phyloP scores from a whole-genome alignment of 2,329 filamentous ascomycete genomes.

The Fusarium avenaceum region DNA sequence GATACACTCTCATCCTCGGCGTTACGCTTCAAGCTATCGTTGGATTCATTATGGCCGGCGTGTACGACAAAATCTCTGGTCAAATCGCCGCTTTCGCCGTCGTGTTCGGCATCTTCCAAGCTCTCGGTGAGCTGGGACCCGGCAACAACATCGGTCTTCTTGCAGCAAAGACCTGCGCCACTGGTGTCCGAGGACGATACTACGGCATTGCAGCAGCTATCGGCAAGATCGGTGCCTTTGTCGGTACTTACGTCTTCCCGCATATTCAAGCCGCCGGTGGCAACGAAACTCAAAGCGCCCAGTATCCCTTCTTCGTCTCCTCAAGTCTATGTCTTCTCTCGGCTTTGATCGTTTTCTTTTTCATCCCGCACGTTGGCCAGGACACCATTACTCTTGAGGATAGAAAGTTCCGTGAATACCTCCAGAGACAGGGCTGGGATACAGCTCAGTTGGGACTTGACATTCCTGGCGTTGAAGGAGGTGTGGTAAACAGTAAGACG shows the following conservation, averaged over 20 bases:
- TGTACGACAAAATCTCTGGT: slow-evolving; percentile 77
- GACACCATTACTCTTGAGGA: slow-evolving; percentile 89
- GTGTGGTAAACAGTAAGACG: slow-evolving; percentile 16
- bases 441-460: slow-evolving; percentile 66
- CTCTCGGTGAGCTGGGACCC: slow-evolving; percentile 73
- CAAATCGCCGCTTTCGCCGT: slow-evolving; percentile 56
- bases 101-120: slow-evolving; percentile 56
- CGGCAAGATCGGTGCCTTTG: slow-evolving; percentile 85
- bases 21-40: slow-evolving; percentile 80
- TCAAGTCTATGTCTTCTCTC: slow-evolving; percentile 82
- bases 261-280: slow-evolving; percentile 75
- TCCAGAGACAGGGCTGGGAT: slow-evolving; percentile 83
- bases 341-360: slow-evolving; percentile 70
- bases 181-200: slow-evolving; percentile 83
- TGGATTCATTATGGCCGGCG: slow-evolving; percentile 90
- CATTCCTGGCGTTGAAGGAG: slow-evolving; percentile 44
- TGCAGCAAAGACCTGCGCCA: slow-evolving; percentile 89
- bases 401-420: slow-evolving; percentile 77
- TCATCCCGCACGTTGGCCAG: slow-evolving; percentile 82
- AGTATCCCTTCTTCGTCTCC: slow-evolving; percentile 93
- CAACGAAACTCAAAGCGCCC: slow-evolving; percentile 69
- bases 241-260: slow-evolving; percentile 86
- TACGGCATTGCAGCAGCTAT: slow-evolving; percentile 79
- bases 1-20: slow-evolving; percentile 78
- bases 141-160: slow-evolving; percentile 93